Conservation (phyloP, 1,284 basidiomycete species). For the Papiliotrema nemorosa region DNA sequence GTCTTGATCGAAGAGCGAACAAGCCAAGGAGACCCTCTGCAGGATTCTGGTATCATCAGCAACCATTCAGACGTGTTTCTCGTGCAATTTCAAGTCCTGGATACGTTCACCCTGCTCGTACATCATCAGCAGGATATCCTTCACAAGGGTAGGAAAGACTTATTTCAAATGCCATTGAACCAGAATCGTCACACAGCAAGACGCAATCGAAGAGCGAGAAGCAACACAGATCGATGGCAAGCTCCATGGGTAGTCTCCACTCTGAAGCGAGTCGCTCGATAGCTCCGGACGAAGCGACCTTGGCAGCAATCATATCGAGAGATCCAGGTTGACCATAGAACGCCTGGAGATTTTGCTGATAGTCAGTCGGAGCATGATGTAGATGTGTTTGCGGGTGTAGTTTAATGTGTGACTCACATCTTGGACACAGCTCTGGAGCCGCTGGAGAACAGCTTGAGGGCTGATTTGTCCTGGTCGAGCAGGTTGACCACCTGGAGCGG, state of each 20-base stretch:
- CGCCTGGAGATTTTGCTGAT: slow-evolving; percentile 48
- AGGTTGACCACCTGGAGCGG: slow-evolving; percentile 16
- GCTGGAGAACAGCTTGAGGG: slow-evolving; percentile 27
- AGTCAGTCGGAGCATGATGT: background rate
- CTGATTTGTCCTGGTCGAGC: slow-evolving; percentile 24
- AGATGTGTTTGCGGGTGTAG: no score
- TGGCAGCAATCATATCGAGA: slow-evolving; percentile 49
- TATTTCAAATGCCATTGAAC: slow-evolving; percentile 50
- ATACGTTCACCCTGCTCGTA: slow-evolving; percentile 29
- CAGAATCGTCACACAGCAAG: slow-evolving; percentile 50
- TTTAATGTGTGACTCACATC: slow-evolving; percentile 40
- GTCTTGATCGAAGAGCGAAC: slow-evolving; percentile 52
- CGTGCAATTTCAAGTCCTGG: slow-evolving; percentile 49
- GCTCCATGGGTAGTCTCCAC: slow-evolving; percentile 51
- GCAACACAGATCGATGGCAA: slow-evolving; percentile 50
- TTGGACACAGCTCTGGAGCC: slow-evolving; percentile 47
- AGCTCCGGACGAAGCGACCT: slow-evolving; percentile 46
- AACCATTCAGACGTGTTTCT: slow-evolving; percentile 2
- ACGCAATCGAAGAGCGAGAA: slow-evolving; percentile 46
- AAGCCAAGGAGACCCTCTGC: slow-evolving; percentile 49
- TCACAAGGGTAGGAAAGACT: no score
- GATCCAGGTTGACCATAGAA: slow-evolving; percentile 51
- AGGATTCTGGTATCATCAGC: slow-evolving; percentile 26
- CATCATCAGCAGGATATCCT: no score
- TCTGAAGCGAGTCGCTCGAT: slow-evolving; percentile 47